A percentile compares a stretch with the other conserved stretches of the same genome.
These are phyloP conservation scores for Jamesozyma rosinii DNA, from an alignment of 805 yeast species.

Conservation along the genomic window DNA sequence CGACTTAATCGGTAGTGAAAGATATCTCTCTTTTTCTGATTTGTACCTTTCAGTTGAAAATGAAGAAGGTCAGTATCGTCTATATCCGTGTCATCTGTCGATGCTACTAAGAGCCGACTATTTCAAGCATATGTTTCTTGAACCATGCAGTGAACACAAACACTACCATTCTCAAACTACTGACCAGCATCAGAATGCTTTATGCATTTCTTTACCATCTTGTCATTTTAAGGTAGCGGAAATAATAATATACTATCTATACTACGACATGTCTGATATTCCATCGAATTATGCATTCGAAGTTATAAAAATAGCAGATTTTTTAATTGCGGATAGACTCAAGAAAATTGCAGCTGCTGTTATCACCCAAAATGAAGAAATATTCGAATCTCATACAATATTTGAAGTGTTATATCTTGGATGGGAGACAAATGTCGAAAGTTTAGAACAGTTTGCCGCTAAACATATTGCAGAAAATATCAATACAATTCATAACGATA, in stretches of 20 bases:
- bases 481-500: conserved; percentile 28
- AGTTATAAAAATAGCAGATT: conserved; percentile 49
- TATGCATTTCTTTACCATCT: conserved; percentile 22
- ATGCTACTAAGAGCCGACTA: conserved; percentile 54
- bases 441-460: conserved; percentile 58
- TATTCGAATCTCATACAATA: conserved; percentile 31
- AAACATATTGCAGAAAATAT: conserved; percentile 46
- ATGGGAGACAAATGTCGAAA: conserved; percentile 58
- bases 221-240: conserved; percentile 36
- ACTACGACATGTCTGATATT: conserved; percentile 50
- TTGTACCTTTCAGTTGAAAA: conserved; percentile 33
- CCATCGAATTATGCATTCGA: conserved; percentile 46
- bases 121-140: conserved; percentile 52
- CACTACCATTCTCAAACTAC: conserved; percentile 1
- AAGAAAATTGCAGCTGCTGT: conserved; percentile 52
- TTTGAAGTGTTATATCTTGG: conserved; percentile 54
- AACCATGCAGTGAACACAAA: conserved; percentile 35
- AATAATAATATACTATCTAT: conserved; percentile 44
- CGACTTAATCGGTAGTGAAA: neutral
- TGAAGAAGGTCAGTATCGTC: conserved; percentile 23
- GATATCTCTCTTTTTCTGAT: conserved; percentile 35
- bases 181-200: neutral
- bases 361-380: conserved; percentile 27
- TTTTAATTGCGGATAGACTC: conserved; percentile 48
- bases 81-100: conserved; percentile 58